Base-by-base conservation (phyloP, 2,329 filamentous ascomycete species). In the Phaeoacremonium minimum region DNA sequence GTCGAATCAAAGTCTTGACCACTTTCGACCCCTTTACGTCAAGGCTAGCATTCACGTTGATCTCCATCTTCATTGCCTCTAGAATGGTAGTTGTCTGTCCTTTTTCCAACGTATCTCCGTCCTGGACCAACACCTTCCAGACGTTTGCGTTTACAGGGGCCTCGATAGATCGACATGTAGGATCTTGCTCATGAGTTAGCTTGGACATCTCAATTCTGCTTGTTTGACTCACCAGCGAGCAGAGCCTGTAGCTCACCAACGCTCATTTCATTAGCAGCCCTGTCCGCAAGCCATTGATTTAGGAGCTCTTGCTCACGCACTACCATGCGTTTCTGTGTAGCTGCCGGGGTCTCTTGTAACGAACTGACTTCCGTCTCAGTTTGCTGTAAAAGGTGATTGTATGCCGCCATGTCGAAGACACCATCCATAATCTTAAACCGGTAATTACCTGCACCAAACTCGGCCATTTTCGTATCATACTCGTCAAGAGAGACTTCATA, bases 11-110 rank as follows among this genome's bases (percentile, higher is more conserved):
- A 9, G 39, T 33, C 28, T 38, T 42, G 19, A 34, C 42, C 3
- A 44, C 15, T 18, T 20, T 42, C 4, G 20, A 22, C 8, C 42
- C 42, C 7, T 7, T 32, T 12, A 42, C 20, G 5, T 31, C 30
- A 15, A 38, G 36, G 14, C 39, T 39, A 6, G 35, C 33, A 1
- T 28, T 16, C 3, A 72, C 61, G 11, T 60, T 58, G 40, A 77
- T 71, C 45, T 77, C 74, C 58, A 77, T 65, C 49, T 77, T 77
- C 73, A 77, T 77, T 1, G 73, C 72, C 38, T 77, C 73, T 4
- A 77, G 54, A 4, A 76, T 66, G 2, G 62, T 53, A 1, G 69
- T 58, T 0, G 63, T 48, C 16, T 73, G 60, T 6, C 64, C 64
- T 9, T 61, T 53, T 11, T 61, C 53, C 4, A 76, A 29, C 2